phyloP scores from a whole-genome alignment of 129 eudicot genomes.

The Artemisia argyi region DNA sequence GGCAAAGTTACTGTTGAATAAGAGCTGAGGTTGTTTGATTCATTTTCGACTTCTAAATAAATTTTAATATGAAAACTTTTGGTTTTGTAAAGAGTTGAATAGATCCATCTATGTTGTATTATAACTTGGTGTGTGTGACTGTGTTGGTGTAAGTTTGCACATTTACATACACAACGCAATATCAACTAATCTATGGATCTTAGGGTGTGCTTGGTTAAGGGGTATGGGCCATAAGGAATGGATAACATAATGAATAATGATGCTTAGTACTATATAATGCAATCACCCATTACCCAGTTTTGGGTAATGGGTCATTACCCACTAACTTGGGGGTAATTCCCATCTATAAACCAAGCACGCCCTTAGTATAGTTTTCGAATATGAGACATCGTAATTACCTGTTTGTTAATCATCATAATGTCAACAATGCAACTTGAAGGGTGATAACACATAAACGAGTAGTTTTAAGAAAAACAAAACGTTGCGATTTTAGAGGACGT shows the following conservation, averaged over 20 bases:
- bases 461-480: neutral
- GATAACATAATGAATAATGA: no score
- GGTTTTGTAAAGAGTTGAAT: slow-evolving; percentile 35
- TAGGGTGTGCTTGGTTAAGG: no score
- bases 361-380: neutral
- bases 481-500: neutral
- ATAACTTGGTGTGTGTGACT: slow-evolving; percentile 5
- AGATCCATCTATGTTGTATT: slow-evolving; percentile 10
- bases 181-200: slow-evolving; percentile 4
- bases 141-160: slow-evolving; percentile 9
- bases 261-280: no score
- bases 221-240: no score
- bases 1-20: slow-evolving; percentile 74
- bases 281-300: no score
- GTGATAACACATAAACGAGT: neutral
- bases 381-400: neutral
- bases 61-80: neutral
- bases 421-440: neutral
- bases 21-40: slow-evolving; percentile 21
- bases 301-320: no score
- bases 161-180: neutral
- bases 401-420: neutral
- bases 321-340: no score
- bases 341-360: no score
- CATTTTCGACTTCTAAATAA: slow-evolving; percentile 7